Evolutionary conservation across 2,329 filamentous ascomycete genomes (phyloP), one percentile per base, ranked within the genome.

Genomic region (Chrysoporthe austroafricana): DNA sequence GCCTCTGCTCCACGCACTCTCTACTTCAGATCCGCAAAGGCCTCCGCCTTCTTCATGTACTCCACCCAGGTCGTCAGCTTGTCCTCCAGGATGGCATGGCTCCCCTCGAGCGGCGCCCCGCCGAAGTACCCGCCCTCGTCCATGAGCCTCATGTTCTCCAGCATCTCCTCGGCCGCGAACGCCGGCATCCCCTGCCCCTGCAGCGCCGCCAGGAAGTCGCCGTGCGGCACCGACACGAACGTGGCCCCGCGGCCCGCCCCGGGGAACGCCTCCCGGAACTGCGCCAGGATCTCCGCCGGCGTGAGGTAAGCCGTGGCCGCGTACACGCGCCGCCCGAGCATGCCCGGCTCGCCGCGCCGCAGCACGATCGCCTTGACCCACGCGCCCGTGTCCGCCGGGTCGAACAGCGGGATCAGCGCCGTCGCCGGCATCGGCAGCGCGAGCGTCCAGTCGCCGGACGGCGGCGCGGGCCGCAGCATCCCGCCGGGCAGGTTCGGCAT

Each of bases 121-220:
- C 80, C 81, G 72, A 81, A 88, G 70, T 88, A 88, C 0, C 85
- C 85, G 42, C 79, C 83, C 32, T 83, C 79, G 64, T 82, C 78
- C 67, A 88, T 74, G 59, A 88, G 77, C 52, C 81, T 75, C 74
- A 86, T 82, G 69, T 86, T 88, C 75, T 88, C 82, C 44, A 83
- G 75, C 73, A 87, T 66, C 73, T 88, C 86, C 66, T 84, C 77
- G 26, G 79, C 78, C 71, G 77, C 76, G 34, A 77, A 76, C 11
- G 80, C 78, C 1, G 81, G 79, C 70, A 79, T 62, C 8, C 80
- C 79, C n/a, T 64, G 63, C 16, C 72, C 62, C n/a, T 68, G 74
- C 67, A 82, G 65, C 34, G 73, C 75, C 8, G 72, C 73, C 70
- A 79, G 79, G 74, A 80, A 87, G n/a, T 73, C 73, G 9, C 80